Evolutionary conservation across 305 asterid genomes (phyloP).

Genomic region (Caryopteris hybrid): DNA sequence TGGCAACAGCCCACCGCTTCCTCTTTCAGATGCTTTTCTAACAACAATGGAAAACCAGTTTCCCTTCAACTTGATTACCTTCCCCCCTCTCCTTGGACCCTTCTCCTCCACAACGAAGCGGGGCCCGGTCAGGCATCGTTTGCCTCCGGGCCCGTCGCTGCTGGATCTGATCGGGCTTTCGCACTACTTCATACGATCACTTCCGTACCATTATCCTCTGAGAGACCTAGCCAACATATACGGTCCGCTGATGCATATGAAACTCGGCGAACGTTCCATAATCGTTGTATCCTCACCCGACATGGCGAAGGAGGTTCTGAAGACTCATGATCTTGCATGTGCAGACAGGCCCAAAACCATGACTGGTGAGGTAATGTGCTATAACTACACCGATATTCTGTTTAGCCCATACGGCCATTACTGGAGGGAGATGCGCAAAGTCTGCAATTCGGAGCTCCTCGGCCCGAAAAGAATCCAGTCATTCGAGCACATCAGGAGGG

Average conservation of each 20-base stretch:
- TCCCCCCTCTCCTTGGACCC: constrained; percentile 8
- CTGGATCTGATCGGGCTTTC: constrained; percentile 28
- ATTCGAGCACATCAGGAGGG: constrained; percentile 17
- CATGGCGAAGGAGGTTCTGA: constrained; percentile 27
- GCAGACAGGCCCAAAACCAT: constrained; percentile 30
- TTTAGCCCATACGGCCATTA: constrained; percentile 36
- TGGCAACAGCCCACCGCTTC: neutral
- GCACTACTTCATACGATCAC: constrained; percentile 21
- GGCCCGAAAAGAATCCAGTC: constrained; percentile 14
- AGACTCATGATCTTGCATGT: constrained; percentile 28
- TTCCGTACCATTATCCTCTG: constrained; percentile 27
- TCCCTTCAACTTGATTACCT: constrained; percentile 17
- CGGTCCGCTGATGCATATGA: constrained; percentile 40
- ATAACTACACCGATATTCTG: constrained; percentile 16
- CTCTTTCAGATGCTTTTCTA: neutral
- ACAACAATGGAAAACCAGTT: constrained; percentile 17
- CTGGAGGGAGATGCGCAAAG: constrained; percentile 40
- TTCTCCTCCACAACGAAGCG: neutral
- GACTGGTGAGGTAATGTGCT: constrained; percentile 9
- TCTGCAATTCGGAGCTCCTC: constrained; percentile 24
- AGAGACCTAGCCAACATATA: constrained; percentile 27
- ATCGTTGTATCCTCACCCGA: constrained; percentile 30
- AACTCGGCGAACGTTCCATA: constrained; percentile 27
- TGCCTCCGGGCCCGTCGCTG: constrained; percentile 39
- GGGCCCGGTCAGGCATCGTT: neutral